Base-by-base conservation (phyloP, 176 grass and related monocot genomes). In the Eleusine indica region DNA sequence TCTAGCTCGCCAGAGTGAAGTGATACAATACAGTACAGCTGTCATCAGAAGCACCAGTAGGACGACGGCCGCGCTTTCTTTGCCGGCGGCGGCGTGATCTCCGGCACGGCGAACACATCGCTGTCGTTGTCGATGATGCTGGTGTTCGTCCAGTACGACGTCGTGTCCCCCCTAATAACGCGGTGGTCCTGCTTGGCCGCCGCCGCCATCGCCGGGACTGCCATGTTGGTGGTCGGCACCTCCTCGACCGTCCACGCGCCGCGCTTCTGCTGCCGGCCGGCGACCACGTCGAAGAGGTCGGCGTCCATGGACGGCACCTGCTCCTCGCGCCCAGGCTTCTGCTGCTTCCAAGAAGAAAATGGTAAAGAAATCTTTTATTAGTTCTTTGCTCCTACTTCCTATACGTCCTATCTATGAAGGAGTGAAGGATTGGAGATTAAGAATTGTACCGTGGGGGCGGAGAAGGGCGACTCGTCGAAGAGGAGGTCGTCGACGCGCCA, bases 401-500 rank as follows among this genome's bases (percentile, higher is more conserved):
- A 35, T 35, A 35, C 32, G 32, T 0, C 32, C 0, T 35, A 35
- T 35, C 32, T 35, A 35, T 35, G 32, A 35, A 35, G 0, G 32
- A 35, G 32, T 35, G 32, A 35, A 35, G 32, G 32, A 35, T 47
- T 44, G 42, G 42, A 44, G 9, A 47, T 47, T 43, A 43, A 43
- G 4, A 11, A 47, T 54, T 43, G 65, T 35, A 72, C 90, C 78
- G 71, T 47, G 8, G 88, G 46, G 42, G 63, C 77, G 61, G 80
- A 77, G 15, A 66, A 63, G 7, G 77, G 82, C 1, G 60, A 71
- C 29, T 88, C 94, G 70, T 91, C 87, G 52, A 90, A 52, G 53
- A 99, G 92, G 60, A 98, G 77, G 82, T 99, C 96, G 54, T 99
- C 96, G 61, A 99, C 93, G 44, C 71, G 81, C 89, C 89, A 99